Evolutionary conservation across 495 filamentous ascomycete species (phyloP), one percentile per base, ranked within the genome.

Genomic region (Tuber indicum): DNA sequence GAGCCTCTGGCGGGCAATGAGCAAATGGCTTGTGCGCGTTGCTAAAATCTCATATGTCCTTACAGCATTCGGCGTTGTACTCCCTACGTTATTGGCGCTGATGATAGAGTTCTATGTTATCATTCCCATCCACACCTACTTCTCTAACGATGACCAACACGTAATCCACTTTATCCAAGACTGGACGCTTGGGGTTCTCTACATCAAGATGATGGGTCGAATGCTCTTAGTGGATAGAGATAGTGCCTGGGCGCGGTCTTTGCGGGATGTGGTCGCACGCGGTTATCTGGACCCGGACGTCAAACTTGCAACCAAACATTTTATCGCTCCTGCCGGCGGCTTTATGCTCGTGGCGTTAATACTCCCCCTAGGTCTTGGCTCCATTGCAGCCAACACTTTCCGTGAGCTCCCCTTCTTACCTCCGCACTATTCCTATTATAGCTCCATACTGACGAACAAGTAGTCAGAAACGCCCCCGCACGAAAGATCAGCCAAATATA

Each of bases 101-200:
- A 80, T 96, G 21, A 89, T 95, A 72, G 94, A 99, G 84, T 89
- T 97, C 77, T 99, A 98, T 83, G 83, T 97, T 73, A 87, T 97
- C 82, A 89, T 98, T 46, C 96, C 96, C 3, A 84, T 96, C 2
- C 94, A 98, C 84, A 96, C 94, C 5, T 92, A 94, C 81, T 88
- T 94, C 49, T 86, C 84, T 83, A 78, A 77, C 74, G 66, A 74
- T 21, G 86, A 90, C 45, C 85, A 85, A 1, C 94, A 97, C 82
- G 91, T 92, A 49, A 89, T 98, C 58, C 92, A 97, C 79, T 88
- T 98, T 73, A 89, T 98, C 75, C 95, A 98, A 84, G 90, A 93
- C 80, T 99, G 96, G 94, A 96, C 94, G 1, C 86, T 98, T 4
- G 96, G 96, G 14, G 89, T 98, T 32, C 88, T 99, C 45, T 98